Conservation (phyloP, 2,329 filamentous ascomycete genomes). For the Metarhizium album region DNA sequence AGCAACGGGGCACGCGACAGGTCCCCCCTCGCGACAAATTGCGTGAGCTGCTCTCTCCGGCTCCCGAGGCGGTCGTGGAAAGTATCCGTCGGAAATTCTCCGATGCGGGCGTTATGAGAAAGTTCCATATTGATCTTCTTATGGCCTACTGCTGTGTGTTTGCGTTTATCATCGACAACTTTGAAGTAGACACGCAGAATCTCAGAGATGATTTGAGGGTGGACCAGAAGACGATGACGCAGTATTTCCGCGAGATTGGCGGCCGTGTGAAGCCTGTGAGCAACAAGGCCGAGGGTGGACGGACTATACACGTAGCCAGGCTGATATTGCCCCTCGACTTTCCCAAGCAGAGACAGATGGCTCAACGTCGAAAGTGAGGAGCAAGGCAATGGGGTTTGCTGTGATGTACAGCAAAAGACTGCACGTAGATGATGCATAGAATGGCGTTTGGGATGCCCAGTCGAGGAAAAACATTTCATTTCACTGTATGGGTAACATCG, state of each 20-base stretch:
- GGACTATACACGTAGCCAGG: constrained; percentile 46
- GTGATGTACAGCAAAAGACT: neutral
- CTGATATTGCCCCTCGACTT: constrained; percentile 73
- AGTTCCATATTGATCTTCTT: constrained; percentile 61
- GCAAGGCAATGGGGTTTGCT: neutral
- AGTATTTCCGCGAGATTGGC: constrained; percentile 69
- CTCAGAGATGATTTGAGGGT: constrained; percentile 62
- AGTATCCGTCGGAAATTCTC: constrained; percentile 61
- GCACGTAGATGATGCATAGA: constrained; percentile 5
- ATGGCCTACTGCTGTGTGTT: constrained; percentile 64
- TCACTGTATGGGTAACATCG: neutral
- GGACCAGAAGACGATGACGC: constrained; percentile 58
- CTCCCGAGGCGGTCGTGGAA: constrained; percentile 53
- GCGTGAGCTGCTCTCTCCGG: constrained; percentile 41
- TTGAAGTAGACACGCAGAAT: constrained; percentile 58
- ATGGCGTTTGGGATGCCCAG: constrained; percentile 3
- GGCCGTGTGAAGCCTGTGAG: constrained; percentile 52
- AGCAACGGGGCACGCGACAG: constrained; percentile 33
- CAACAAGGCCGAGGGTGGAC: constrained; percentile 49
- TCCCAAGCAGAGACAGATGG: constrained; percentile 46
- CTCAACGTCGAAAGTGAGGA: constrained; percentile 18
- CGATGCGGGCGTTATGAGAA: constrained; percentile 51
- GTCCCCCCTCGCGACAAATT: constrained; percentile 55
- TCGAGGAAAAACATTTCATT: neutral
- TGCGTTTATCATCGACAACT: constrained; percentile 62